Evolutionary conservation across 495 filamentous ascomycete species (phyloP), one percentile per base, ranked within the genome.

Genomic region (Annulohypoxylon moriforme): DNA sequence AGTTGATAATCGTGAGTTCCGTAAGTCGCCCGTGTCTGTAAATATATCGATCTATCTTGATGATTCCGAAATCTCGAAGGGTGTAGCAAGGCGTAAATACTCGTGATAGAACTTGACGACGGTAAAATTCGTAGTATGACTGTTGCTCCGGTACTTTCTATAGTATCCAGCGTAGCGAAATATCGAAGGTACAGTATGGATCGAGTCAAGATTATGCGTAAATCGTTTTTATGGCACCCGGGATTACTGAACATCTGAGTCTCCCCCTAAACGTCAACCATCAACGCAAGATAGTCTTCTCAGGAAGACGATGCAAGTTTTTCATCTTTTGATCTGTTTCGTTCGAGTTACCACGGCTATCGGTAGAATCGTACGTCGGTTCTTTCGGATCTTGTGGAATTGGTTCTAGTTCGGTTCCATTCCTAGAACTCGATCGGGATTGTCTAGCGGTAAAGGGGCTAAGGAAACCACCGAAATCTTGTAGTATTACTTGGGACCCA

Each of bases 381-480:
- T 76, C 72, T 44, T 77, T 66, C 0, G 79, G 77, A 31, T 75
- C 72, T 59, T 81, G 81, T 42, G 78, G 71, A 27, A 82, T 81
- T 22, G 81, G 67, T 58, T 76, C 77, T 29, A 80, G 75, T 50
- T 80, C 79, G 18, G 78, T 74, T 10, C 75, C 73, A 16, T 60
- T 77, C 49, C 68, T 67, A 46, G 70, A 75, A 44, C 70, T 78
- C 25, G 72, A 60, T 24, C 59, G 68, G 3, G 74, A 49, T 2
- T 73, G 69, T 16, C 57, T 79, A 13, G 73, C 46, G 13, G 67
- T 73, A 6, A 74, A 68, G 25, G 77, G 81, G 22, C 38, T 79
- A 61, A 87, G 70, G 11, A 88, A 78, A 22, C 86, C 87, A 11
- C 89, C 85, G 1, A 91, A 66, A 68, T 91, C 89, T 63, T 90